These are phyloP conservation scores for Saccharomycopsis fibuligera DNA, from an alignment of 805 yeast genomes.

Conservation along the genomic window DNA sequence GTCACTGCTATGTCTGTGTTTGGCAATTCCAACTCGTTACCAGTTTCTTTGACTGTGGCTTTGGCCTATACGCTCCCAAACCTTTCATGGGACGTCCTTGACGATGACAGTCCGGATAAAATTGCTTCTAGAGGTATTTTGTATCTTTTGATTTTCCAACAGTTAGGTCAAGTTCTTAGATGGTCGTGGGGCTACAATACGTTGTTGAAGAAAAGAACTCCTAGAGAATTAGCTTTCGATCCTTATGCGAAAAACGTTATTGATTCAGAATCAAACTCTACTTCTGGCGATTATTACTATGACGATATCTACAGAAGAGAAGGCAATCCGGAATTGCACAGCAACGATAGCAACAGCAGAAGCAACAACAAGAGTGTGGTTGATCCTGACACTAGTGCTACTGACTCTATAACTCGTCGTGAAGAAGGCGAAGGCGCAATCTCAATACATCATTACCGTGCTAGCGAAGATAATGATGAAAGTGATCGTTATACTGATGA, in stretches of 20 bases:
- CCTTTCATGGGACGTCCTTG: slow-evolving; percentile 67
- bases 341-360: background rate
- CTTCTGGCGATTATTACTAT: background rate
- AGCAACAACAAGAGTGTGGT: too few relatives aligned
- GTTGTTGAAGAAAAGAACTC: slow-evolving; percentile 47
- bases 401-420: background rate
- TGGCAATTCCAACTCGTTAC: slow-evolving; percentile 92
- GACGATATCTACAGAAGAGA: too few relatives aligned
- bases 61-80: slow-evolving; percentile 71
- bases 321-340: slow-evolving; percentile 17
- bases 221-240: slow-evolving; percentile 13
- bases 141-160: slow-evolving; percentile 71
- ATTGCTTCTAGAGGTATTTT: slow-evolving; percentile 75
- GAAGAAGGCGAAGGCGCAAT: background rate
- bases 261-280: background rate
- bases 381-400: background rate
- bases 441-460: too few relatives aligned
- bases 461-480: background rate
- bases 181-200: slow-evolving; percentile 88
- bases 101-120: slow-evolving; percentile 58
- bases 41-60: slow-evolving; percentile 83
- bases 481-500: background rate
- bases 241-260: slow-evolving; percentile 15
- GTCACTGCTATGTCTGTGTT: slow-evolving; percentile 96
- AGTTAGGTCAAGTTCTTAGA: slow-evolving; percentile 72